Evolutionary conservation across 495 filamentous ascomycete genomes (phyloP), one percentile per base, ranked within the genome.

Genomic region (Penicillium lagena): DNA sequence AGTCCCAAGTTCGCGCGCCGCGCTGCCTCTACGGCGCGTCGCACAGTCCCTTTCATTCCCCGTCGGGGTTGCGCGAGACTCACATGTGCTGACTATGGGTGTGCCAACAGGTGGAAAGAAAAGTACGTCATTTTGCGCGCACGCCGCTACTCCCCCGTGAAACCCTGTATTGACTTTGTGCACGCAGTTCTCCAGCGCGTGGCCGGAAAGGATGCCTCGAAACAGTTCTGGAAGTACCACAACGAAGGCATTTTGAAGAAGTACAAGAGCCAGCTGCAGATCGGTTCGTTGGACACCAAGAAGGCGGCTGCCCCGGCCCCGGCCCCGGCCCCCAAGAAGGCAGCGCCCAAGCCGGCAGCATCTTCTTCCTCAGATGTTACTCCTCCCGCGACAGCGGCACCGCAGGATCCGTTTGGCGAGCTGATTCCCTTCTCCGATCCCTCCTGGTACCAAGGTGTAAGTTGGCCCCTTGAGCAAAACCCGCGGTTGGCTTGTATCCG

Each of bases 191-290:
- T 99, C 43, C 82, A 88, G 55, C 75, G 91, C 46, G 90, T 97
- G 12, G 93, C 82, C 37, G 93, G 93, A 54, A 99, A 97, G 64
- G 94, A 99, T 54, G 93, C 93, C 12, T 90, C 87, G 22, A 91
- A 94, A 67, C 94, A 95, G 62, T 99, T 99, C 74, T 99, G 93
- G 93, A 99, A 97, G 69, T 97, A 98, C 65, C 93, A 98, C 76
- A 98, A 96, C 56, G 81, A 85, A 54, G 79, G 85, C 42, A 89
- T 97, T 51, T 76, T 97, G 54, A 97, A 96, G 73, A 98, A 97
- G 65, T 96, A 90, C 76, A 84, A 93, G 70, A 67, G 78, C 27
- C 75, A 87, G 62, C 79, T 99, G 40, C 86, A 90, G 60, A 77
- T 99, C 56, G 93, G 93, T 34, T 95, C 90, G 1, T 68, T 99